Conservation (phyloP, 768 basidiomycete species). For the Boletus sp. region DNA sequence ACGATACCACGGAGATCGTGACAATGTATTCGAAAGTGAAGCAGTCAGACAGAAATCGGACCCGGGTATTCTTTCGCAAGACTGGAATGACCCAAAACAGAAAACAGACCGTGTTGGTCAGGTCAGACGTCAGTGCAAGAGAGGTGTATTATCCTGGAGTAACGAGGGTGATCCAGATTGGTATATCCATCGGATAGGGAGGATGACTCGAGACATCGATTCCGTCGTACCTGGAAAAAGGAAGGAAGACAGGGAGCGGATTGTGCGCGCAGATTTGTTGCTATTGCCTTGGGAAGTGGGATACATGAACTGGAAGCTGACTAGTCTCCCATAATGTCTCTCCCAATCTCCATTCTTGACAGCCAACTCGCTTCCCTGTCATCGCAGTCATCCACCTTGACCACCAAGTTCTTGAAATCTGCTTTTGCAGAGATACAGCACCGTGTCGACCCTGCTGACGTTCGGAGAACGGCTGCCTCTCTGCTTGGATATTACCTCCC, state of each 20-base stretch:
- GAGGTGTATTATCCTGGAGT: slow-evolving; percentile 89
- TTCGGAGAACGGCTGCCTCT: slow-evolving; percentile 63
- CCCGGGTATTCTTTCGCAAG: slow-evolving; percentile 26
- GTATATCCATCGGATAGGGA: slow-evolving; percentile 84
- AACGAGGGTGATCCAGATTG: slow-evolving; percentile 89
- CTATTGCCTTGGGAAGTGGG: slow-evolving; percentile 76
- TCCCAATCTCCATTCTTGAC: slow-evolving; percentile 34
- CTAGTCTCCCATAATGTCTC: slow-evolving; percentile 67
- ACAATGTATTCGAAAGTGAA: slow-evolving; percentile 80
- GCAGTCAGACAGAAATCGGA: slow-evolving; percentile 16
- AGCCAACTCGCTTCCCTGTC: slow-evolving; percentile 12
- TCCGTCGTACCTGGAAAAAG: slow-evolving; percentile 37
- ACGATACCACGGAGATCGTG: slow-evolving; percentile 56
- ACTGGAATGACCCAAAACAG: slow-evolving; percentile 25
- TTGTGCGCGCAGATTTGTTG: slow-evolving; percentile 69
- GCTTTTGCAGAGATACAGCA: slow-evolving; percentile 32
- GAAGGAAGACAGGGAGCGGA: neutral
- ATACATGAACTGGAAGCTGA: slow-evolving; percentile 62
- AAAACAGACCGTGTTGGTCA: slow-evolving; percentile 63
- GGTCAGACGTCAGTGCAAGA: slow-evolving; percentile 86
- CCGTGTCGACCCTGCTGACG: slow-evolving; percentile 46
- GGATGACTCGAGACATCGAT: slow-evolving; percentile 70
- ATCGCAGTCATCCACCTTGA: slow-evolving; percentile 9
- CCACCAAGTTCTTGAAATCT: slow-evolving; percentile 24
- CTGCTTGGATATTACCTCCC: slow-evolving; percentile 72